Evolutionary conservation across 2,329 filamentous ascomycete genomes (phyloP).

Genomic region (Ambrosiella cleistominuta): DNA sequence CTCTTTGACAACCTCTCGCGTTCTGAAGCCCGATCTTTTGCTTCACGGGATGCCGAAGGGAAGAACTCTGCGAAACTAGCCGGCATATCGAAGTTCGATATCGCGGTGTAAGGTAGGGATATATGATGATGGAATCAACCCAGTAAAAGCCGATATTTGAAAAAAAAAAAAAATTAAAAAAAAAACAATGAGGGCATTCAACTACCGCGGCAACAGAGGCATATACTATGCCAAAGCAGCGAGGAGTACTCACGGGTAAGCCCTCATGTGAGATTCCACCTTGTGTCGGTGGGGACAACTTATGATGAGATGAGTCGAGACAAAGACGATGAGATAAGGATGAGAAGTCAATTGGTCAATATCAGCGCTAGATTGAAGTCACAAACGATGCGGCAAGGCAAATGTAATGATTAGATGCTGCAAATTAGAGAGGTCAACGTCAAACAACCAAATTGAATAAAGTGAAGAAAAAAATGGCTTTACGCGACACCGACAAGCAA

Average conservation of each 20-base stretch:
- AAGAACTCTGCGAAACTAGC: slow-evolving; percentile 79
- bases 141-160: neutral
- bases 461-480: neutral
- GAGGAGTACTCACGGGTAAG: neutral
- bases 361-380: neutral
- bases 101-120: neutral
- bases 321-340: neutral
- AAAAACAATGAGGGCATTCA: neutral
- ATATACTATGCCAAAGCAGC: neutral
- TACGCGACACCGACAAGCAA: neutral
- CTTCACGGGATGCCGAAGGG: slow-evolving; percentile 55
- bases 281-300: neutral
- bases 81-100: slow-evolving; percentile 21
- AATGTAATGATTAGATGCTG: neutral
- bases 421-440: neutral
- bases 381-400: neutral
- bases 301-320: neutral
- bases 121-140: neutral
- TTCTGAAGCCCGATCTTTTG: slow-evolving; percentile 40
- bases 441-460: neutral
- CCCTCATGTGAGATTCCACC: neutral
- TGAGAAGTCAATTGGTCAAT: neutral
- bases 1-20: slow-evolving; percentile 31
- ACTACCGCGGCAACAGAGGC: neutral
- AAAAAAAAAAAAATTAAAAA: neutral